These are phyloP conservation scores for Acacia melanoxylon DNA, from an alignment of 306 rosid genomes.

Conservation along the genomic window DNA sequence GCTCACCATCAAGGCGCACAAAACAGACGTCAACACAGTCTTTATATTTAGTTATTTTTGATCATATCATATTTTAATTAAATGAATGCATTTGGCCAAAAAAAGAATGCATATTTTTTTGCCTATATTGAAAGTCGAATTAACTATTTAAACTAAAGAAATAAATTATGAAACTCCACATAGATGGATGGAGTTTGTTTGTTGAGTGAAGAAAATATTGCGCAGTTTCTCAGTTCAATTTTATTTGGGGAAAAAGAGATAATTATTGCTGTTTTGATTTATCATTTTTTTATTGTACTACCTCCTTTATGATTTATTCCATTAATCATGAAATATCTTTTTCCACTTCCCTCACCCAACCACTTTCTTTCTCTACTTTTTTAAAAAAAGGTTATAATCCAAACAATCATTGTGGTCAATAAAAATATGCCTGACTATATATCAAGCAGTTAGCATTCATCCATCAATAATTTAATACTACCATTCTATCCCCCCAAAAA, in stretches of 20 bases:
- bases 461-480: not conserved
- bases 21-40: too few species aligned
- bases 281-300: not conserved
- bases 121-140: not conserved
- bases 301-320: not conserved
- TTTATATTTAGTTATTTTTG: too few species aligned
- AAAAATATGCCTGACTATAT: not conserved
- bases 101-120: too few species aligned
- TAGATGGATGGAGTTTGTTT: not conserved
- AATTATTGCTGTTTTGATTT: not conserved
- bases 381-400: not conserved
- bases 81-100: too few species aligned
- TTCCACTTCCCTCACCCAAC: not conserved
- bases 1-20: not conserved
- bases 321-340: not conserved
- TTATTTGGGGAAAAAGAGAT: not conserved
- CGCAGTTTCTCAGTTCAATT: not conserved
- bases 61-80: too few species aligned
- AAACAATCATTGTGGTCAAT: not conserved
- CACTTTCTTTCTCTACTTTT: not conserved
- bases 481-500: too few species aligned
- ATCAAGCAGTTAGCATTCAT: not conserved
- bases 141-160: too few species aligned
- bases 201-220: not conserved
- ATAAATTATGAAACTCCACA: too few species aligned